Conservation (phyloP, 805 yeast genomes). For the Hanseniaspora nectarophila region DNA sequence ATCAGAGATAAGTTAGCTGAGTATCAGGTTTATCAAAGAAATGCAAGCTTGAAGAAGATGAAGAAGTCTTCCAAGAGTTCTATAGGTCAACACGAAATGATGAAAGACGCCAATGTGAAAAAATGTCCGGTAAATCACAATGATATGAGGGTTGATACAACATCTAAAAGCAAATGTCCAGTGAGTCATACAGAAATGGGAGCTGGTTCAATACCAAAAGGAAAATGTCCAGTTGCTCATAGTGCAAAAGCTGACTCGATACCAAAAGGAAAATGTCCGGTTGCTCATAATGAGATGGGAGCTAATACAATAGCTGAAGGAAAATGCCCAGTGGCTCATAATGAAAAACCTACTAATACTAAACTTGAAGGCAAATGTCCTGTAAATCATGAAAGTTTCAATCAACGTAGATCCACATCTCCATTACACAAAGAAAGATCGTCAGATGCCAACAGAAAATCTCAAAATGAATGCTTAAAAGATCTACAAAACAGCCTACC, state of each 20-base stretch:
- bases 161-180: conserved; percentile 21
- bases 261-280: neutral
- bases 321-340: conserved; percentile 24
- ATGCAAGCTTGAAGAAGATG: neutral
- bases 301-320: no score
- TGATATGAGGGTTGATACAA: no score
- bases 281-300: neutral
- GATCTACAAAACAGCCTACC: conserved; percentile 39
- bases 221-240: conserved; percentile 25
- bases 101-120: neutral
- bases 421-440: neutral
- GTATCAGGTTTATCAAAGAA: conserved; percentile 24
- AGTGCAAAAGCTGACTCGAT: neutral
- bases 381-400: neutral
- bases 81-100: neutral
- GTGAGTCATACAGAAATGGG: conserved; percentile 19
- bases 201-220: no score
- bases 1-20: conserved; percentile 31
- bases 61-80: neutral
- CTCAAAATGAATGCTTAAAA: conserved; percentile 19
- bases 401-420: conserved; percentile 1
- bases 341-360: no score
- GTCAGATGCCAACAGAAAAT: neutral
- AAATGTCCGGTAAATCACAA: neutral
- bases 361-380: conserved; percentile 7